Evolutionary conservation across 2,329 filamentous ascomycete species (phyloP).

Genomic region (Delphinella strobiligena): DNA sequence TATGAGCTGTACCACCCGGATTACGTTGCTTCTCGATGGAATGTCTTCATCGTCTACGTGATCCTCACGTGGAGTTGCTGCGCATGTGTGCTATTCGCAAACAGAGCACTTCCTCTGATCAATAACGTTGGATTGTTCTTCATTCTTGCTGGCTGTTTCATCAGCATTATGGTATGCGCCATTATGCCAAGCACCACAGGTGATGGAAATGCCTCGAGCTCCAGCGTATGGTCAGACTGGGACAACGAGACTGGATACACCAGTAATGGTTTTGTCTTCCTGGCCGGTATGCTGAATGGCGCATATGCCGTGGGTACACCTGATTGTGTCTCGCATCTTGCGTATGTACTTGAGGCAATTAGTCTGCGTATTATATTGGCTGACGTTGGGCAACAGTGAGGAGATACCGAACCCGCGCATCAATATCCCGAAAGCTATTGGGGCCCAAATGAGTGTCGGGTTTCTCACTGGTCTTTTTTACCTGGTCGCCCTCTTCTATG

Average conservation of each 20-base stretch:
- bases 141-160: slow-evolving; percentile 40
- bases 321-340: slow-evolving; percentile 50
- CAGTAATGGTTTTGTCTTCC: slow-evolving; percentile 46
- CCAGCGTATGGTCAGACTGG: slow-evolving; percentile 31
- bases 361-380: no score
- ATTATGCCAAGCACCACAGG: slow-evolving; percentile 40
- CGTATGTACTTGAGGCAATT: no score
- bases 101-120: slow-evolving; percentile 39
- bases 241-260: slow-evolving; percentile 29
- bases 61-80: slow-evolving; percentile 36
- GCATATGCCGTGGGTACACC: slow-evolving; percentile 54
- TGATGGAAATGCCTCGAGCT: slow-evolving; percentile 25
- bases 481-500: slow-evolving; percentile 36
- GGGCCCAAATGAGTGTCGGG: slow-evolving; percentile 38
- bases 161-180: slow-evolving; percentile 44
- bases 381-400: no score
- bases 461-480: slow-evolving; percentile 41
- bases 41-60: slow-evolving; percentile 39
- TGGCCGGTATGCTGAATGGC: slow-evolving; percentile 53
- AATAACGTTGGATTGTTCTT: slow-evolving; percentile 44
- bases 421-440: slow-evolving; percentile 44
- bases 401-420: slow-evolving; percentile 43
- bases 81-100: slow-evolving; percentile 40
- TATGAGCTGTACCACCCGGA: slow-evolving; percentile 37
- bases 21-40: slow-evolving; percentile 35